Evolutionary conservation across 495 filamentous ascomycete genomes (phyloP).

Genomic region (Tuber umbilicatum): DNA sequence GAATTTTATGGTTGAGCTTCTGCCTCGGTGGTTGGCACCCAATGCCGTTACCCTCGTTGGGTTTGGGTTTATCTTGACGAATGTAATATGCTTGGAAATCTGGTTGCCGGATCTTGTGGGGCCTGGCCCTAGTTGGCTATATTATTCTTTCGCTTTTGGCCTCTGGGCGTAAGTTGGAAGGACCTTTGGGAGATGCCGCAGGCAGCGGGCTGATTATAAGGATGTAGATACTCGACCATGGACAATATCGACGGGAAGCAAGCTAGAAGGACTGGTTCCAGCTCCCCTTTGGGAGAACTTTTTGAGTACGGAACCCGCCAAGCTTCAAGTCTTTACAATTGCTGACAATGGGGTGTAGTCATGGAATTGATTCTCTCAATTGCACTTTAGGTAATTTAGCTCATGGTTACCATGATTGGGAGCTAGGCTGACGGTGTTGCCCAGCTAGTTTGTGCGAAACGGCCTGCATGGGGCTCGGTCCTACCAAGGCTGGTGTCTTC

Average conservation of each 20-base stretch:
- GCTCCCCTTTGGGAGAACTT: slow-evolving; percentile 86
- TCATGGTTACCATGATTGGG: background rate
- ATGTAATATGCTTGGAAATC: slow-evolving; percentile 71
- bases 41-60: slow-evolving; percentile 96
- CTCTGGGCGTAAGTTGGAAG: slow-evolving; percentile 68
- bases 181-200: background rate
- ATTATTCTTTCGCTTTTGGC: slow-evolving; percentile 88
- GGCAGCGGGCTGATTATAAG: slow-evolving; percentile 27
- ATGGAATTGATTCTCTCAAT: slow-evolving; percentile 96
- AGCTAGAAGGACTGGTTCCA: slow-evolving; percentile 87
- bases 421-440: slow-evolving; percentile 1
- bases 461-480: slow-evolving; percentile 82
- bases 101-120: slow-evolving; percentile 88
- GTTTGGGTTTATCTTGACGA: slow-evolving; percentile 86
- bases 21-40: slow-evolving; percentile 92
- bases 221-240: slow-evolving; percentile 79
- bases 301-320: slow-evolving; percentile 64
- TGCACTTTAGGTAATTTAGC: slow-evolving; percentile 59
- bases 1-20: slow-evolving; percentile 89
- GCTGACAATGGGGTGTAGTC: slow-evolving; percentile 50
- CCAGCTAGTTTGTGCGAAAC: slow-evolving; percentile 73
- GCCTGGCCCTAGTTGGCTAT: slow-evolving; percentile 87
- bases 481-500: slow-evolving; percentile 73
- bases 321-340: background rate
- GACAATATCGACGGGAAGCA: slow-evolving; percentile 99